Evolutionary conservation across 805 yeast genomes (phyloP), one percentile per base, ranked within the genome.

Genomic region (Ascoidea rubescens): DNA sequence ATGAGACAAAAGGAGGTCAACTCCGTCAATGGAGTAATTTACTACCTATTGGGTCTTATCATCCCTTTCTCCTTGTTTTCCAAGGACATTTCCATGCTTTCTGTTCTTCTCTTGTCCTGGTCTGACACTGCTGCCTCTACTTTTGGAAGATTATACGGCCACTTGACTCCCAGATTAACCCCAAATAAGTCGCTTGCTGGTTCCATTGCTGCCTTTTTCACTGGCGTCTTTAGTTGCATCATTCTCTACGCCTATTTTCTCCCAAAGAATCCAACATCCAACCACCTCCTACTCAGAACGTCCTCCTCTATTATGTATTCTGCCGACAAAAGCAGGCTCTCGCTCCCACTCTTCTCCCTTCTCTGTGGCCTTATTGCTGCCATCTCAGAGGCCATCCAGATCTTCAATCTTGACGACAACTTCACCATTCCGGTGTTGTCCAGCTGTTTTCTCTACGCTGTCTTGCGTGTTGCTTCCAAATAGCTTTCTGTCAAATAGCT

Each of bases 51-150:
- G 1, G 99, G 99, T 5, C 69, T 88, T 48, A 69, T 79, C 31
- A 68, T 87, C 56, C 87, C 89, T 7, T 86, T 89, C 60, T 56
- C 73, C 1, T 65, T 80, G 28, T 83, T 80, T 60, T 81, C 91
- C 12, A 87, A 88, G 67, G 99, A 93, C 61, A 81, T 93, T 49
- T 73, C 83, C 0, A 71, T 90, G 31, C 73, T 88, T 70, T 73
- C 95, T 28, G 80, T 89, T 3, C 72, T 89, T 57, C 71, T 91
- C 50, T 75, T 93, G 56, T 86, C 96, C 62, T 93, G 98, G 98
- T 89, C 96, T 5, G 99, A 93, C 63, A 88, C 98, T 7, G 91
- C 97, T 2, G 99, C 99, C 2, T 87, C 96, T 3, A 87, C 96
- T 0, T 68, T 90, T 62, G 99, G 99, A 45, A 75, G 99, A 58